These are phyloP conservation scores for Cercospora sojina DNA, from an alignment of 2,329 filamentous ascomycete species.

Conservation along the genomic window DNA sequence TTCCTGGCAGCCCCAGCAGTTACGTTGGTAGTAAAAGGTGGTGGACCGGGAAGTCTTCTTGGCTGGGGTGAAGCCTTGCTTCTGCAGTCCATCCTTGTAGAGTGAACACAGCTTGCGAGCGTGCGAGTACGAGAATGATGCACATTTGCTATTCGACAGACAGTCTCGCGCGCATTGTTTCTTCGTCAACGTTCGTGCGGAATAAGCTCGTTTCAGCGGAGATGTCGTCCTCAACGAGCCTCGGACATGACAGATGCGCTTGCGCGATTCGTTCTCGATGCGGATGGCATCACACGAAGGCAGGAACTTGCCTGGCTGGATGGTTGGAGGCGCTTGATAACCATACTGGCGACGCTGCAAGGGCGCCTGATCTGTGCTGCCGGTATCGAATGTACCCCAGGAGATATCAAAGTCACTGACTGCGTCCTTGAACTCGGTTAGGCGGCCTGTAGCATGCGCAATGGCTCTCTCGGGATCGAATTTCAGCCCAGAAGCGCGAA, in stretches of 20 bases:
- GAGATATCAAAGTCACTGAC: slow-evolving; percentile 5
- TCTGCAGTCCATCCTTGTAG: background rate
- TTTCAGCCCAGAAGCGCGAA: background rate
- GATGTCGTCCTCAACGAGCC: background rate
- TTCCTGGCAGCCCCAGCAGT: background rate
- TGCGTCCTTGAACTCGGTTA: background rate
- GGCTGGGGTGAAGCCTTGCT: background rate
- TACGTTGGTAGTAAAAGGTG: background rate
- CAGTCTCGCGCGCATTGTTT: background rate
- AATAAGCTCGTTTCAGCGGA: background rate
- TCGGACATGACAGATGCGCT: background rate
- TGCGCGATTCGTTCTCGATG: background rate
- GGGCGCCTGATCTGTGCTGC: background rate
- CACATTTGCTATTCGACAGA: background rate
- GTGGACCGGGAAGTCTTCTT: background rate
- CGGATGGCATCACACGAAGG: background rate
- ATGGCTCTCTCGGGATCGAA: background rate
- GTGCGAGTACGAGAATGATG: background rate
- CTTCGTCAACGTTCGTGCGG: background rate
- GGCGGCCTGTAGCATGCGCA: background rate
- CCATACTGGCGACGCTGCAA: background rate
- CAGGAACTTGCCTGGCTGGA: background rate
- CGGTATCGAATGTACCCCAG: background rate
- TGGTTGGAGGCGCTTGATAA: background rate
- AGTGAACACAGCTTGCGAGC: background rate